These are phyloP conservation scores for Dryadomyces sulphureus DNA, from an alignment of 2,329 filamentous ascomycete species.

Conservation along the genomic window DNA sequence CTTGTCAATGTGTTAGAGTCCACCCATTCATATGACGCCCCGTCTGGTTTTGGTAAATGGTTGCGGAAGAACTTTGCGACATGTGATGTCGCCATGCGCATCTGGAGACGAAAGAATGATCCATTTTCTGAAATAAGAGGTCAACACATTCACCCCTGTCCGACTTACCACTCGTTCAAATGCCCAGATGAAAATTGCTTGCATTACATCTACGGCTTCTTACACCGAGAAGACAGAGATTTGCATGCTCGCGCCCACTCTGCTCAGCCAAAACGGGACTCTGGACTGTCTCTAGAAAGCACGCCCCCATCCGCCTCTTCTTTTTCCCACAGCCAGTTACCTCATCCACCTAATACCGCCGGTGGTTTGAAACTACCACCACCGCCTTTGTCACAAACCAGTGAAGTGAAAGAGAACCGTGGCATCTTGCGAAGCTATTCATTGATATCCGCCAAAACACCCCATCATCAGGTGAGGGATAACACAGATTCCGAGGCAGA, in stretches of 20 bases:
- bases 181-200: constrained; percentile 40
- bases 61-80: constrained; percentile 34
- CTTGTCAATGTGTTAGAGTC: constrained; percentile 24
- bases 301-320: constrained; percentile 19
- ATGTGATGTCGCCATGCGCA: constrained; percentile 31
- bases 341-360: background rate
- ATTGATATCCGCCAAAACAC: constrained; percentile 23
- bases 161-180: constrained; percentile 27
- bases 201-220: constrained; percentile 44
- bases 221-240: constrained; percentile 33
- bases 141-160: background rate
- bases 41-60: constrained; percentile 34
- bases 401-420: constrained; percentile 20
- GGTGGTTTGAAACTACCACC: background rate
- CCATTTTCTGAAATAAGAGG: constrained; percentile 20
- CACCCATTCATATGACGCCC: constrained; percentile 23
- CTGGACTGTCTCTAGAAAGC: constrained; percentile 25
- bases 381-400: background rate
- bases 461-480: constrained; percentile 15
- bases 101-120: constrained; percentile 23
- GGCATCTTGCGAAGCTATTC: constrained; percentile 25
- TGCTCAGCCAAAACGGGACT: constrained; percentile 27
- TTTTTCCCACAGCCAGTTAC: constrained; percentile 17
- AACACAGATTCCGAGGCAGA: constrained; percentile 34
- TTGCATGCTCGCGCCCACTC: constrained; percentile 32